These are phyloP conservation scores for Pythium pyrilobum DNA, from an alignment of 352 stramenopile species.

Conservation along the genomic window DNA sequence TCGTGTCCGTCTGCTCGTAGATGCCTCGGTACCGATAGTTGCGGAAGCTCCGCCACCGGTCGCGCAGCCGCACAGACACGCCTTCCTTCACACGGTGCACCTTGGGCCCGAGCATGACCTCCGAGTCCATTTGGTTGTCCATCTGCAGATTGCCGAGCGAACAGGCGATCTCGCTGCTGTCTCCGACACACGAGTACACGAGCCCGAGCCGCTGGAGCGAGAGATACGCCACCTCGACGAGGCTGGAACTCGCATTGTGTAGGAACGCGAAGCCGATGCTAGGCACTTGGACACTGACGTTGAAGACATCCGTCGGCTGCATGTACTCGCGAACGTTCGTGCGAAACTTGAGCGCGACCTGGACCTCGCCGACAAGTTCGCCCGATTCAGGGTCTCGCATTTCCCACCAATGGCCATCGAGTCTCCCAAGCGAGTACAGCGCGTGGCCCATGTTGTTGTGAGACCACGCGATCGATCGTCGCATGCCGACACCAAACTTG, in stretches of 20 bases:
- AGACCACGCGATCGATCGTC: constrained; percentile 68
- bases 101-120: constrained; percentile 79
- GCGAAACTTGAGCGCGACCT: constrained; percentile 80
- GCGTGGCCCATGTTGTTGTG: constrained; percentile 75
- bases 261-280: constrained; percentile 82
- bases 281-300: constrained; percentile 71
- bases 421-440: constrained; percentile 55
- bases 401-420: constrained; percentile 84
- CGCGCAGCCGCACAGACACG: constrained; percentile 76
- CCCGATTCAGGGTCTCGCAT: constrained; percentile 70
- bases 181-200: constrained; percentile 68
- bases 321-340: constrained; percentile 51
- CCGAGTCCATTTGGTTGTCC: constrained; percentile 88
- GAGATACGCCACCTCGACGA: constrained; percentile 86
- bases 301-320: constrained; percentile 57
- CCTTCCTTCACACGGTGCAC: constrained; percentile 82
- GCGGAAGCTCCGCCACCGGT: constrained; percentile 78
- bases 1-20: constrained; percentile 70
- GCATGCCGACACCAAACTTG: constrained; percentile 52
- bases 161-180: constrained; percentile 79
- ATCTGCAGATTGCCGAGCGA: constrained; percentile 85
- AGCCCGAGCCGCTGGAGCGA: constrained; percentile 74
- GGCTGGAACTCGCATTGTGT: constrained; percentile 74
- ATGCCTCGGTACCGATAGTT: constrained; percentile 84
- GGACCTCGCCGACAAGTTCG: constrained; percentile 70